phyloP scores from a whole-genome alignment of 306 rosid species.

The Erythrophleum fordii region DNA sequence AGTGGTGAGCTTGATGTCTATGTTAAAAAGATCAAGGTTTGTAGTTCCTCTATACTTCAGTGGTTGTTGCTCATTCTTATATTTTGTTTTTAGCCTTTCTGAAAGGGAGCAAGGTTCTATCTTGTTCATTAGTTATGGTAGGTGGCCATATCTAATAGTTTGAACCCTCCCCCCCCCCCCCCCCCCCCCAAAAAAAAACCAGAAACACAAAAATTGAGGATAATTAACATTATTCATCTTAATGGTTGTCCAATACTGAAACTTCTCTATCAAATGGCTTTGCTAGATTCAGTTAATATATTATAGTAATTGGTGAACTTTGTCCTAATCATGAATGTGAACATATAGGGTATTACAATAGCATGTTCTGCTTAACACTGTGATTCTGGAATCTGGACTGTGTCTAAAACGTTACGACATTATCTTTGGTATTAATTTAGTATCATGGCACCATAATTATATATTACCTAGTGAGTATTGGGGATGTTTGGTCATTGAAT shows the following conservation, averaged over 20 bases:
- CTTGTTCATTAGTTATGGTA: background rate
- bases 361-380: background rate
- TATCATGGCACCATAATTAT: background rate
- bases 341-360: background rate
- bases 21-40: conserved; percentile 76
- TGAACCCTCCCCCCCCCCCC: background rate
- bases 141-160: conserved; percentile 17
- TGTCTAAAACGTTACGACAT: background rate
- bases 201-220: too few species aligned
- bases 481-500: conserved; percentile 1
- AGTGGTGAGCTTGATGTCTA: conserved; percentile 71
- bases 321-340: background rate
- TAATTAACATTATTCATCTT: background rate
- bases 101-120: conserved; percentile 29
- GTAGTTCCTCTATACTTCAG: conserved; percentile 16
- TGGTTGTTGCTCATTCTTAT: background rate
- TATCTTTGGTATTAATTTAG: background rate
- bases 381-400: background rate
- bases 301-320: background rate
- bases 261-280: background rate
- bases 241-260: background rate
- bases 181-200: too few species aligned
- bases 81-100: conserved; percentile 14
- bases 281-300: background rate
- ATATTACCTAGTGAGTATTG: background rate